Evolutionary conservation across 2,329 filamentous ascomycete genomes (phyloP).

Genomic region (Acrocalymma vagum): DNA sequence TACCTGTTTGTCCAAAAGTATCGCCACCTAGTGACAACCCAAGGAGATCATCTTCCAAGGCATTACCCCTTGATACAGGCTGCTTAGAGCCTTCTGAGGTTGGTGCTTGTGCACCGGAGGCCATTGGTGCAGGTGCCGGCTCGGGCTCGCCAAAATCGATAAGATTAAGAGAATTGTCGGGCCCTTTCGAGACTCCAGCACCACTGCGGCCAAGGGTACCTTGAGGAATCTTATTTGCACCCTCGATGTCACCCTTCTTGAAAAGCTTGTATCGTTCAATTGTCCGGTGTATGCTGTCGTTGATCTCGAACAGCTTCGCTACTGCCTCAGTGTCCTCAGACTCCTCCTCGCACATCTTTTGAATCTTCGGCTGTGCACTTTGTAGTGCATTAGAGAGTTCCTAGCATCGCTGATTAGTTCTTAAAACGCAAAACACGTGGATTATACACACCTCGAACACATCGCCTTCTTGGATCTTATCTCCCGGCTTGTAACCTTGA

Average conservation of each 20-base stretch:
- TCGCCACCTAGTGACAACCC: conserved; percentile 80
- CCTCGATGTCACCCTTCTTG: conserved; percentile 92
- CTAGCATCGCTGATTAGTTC: too few relatives aligned
- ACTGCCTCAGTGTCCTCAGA: conserved; percentile 97
- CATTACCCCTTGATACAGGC: conserved; percentile 63
- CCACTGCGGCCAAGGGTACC: conserved; percentile 76
- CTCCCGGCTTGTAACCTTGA: conserved; percentile 81
- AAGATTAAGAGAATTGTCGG: conserved; percentile 82
- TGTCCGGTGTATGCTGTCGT: conserved; percentile 97
- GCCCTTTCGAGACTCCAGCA: conserved; percentile 70
- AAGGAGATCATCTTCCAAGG: conserved; percentile 88
- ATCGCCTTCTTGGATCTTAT: conserved; percentile 76
- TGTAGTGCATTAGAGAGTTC: conserved; percentile 89
- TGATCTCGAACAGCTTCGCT: conserved; percentile 93
- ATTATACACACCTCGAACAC: conserved; percentile 66
- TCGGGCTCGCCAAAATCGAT: conserved; percentile 86
- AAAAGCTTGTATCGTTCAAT: conserved; percentile 94
- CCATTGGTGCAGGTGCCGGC: conserved; percentile 56
- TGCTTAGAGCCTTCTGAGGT: conserved; percentile 54
- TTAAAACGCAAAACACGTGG: too few relatives aligned
- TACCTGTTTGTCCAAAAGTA: conserved; percentile 76
- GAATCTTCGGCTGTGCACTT: conserved; percentile 97
- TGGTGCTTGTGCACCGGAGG: conserved; percentile 47
- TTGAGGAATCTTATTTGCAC: conserved; percentile 81
- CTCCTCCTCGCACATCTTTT: conserved; percentile 99